A percentile compares a stretch with the other conserved stretches of the same genome.
These are phyloP conservation scores for Elsinoe batatas DNA, from an alignment of 2,329 filamentous ascomycete species.

Conservation along the genomic window DNA sequence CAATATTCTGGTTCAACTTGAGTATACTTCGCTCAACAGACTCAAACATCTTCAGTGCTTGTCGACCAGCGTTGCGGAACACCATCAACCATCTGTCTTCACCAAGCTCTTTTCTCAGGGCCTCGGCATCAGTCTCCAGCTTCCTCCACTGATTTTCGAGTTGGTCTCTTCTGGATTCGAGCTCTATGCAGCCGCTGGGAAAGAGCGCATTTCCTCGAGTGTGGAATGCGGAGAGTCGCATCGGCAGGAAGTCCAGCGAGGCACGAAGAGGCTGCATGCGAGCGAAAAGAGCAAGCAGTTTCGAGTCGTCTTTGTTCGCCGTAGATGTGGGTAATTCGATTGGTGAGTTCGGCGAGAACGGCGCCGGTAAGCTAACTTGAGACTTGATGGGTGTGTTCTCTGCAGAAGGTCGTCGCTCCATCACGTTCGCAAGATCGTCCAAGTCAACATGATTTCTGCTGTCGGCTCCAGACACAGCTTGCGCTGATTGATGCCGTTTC, in stretches of 20 bases:
- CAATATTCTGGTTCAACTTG: conserved; percentile 72
- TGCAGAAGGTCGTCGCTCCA: conserved; percentile 66
- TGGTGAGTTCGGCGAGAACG: conserved; percentile 52
- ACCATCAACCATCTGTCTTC: conserved; percentile 95
- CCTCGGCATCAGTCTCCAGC: conserved; percentile 82
- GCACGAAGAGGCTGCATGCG: conserved; percentile 90
- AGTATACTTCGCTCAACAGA: conserved; percentile 79
- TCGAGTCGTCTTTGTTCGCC: conserved; percentile 70
- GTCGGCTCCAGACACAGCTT: conserved; percentile 54
- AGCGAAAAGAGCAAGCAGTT: conserved; percentile 79
- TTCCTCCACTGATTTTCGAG: conserved; percentile 82
- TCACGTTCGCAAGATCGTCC: conserved; percentile 82
- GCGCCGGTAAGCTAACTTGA: conserved; percentile 52
- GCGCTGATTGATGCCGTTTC: conserved; percentile 69
- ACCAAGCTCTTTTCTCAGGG: conserved; percentile 76
- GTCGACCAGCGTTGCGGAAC: conserved; percentile 82
- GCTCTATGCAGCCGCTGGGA: conserved; percentile 80
- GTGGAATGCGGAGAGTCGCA: conserved; percentile 83
- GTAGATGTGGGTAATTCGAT: conserved; percentile 49
- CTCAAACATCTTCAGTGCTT: conserved; percentile 94
- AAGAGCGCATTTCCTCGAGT: conserved; percentile 67
- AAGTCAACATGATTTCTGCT: conserved; percentile 55
- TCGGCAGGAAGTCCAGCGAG: conserved; percentile 89
- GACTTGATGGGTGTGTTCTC: conserved; percentile 42
- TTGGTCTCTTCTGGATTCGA: conserved; percentile 62